A percentile compares a stretch with the other conserved stretches of the same genome.
These are phyloP conservation scores for Cochlearia excelsa DNA, from an alignment of 345 rosid genomes.

Conservation along the genomic window DNA sequence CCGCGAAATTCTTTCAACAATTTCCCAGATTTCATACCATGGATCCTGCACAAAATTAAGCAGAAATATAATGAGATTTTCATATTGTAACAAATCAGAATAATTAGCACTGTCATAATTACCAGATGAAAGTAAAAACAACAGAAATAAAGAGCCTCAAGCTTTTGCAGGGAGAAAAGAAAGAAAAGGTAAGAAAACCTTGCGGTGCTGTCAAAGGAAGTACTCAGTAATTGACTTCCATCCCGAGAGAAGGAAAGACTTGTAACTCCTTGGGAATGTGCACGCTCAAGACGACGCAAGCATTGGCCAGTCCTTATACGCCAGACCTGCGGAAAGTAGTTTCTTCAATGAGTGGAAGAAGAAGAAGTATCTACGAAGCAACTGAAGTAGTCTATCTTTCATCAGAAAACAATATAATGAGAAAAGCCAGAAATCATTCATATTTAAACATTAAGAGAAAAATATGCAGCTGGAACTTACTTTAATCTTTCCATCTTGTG, in stretches of 20 bases:
- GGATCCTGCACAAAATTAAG: conserved; percentile 56
- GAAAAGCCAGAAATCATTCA: neutral
- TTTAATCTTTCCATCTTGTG: conserved; percentile 96
- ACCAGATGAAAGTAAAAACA: neutral
- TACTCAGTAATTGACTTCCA: conserved; percentile 90
- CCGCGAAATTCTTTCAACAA: conserved; percentile 94
- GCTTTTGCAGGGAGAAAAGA: conserved; percentile 3
- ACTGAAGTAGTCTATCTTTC: conserved; percentile 5
- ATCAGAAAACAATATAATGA: conserved; percentile 5
- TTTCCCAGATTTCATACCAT: conserved; percentile 96
- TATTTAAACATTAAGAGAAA: neutral
- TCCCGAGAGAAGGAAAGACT: conserved; percentile 92
- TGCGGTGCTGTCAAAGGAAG: conserved; percentile 92
- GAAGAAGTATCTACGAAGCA: conserved; percentile 11
- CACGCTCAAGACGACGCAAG: conserved; percentile 86
- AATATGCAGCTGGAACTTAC: conserved; percentile 43
- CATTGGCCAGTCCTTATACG: conserved; percentile 92
- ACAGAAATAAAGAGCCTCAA: conserved; percentile 1
- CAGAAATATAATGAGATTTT: neutral
- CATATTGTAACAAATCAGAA: neutral
- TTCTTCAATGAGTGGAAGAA: conserved; percentile 5
- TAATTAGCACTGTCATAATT: neutral
- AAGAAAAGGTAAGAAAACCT: conserved; percentile 45
- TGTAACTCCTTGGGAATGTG: conserved; percentile 93
- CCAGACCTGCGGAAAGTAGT: conserved; percentile 67